These are phyloP conservation scores for Suillus subalutaceus DNA, from an alignment of 768 basidiomycete species.

Conservation along the genomic window DNA sequence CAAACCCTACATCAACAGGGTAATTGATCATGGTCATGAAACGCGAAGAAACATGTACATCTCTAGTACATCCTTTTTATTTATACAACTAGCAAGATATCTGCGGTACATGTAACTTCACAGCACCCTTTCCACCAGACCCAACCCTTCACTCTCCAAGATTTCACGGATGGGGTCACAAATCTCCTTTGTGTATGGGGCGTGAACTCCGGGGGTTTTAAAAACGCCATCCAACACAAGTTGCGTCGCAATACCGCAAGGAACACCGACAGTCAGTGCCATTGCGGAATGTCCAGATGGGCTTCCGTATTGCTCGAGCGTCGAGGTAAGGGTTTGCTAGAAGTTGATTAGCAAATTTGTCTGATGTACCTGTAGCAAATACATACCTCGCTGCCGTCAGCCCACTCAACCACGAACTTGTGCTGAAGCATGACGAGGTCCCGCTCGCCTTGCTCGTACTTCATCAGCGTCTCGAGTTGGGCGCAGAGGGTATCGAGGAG, in stretches of 20 bases:
- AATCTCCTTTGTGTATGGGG: conserved; percentile 85
- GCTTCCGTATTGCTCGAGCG: conserved; percentile 86
- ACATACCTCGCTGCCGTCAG: conserved; percentile 73
- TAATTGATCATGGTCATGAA: background rate
- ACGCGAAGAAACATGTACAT: background rate
- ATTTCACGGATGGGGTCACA: conserved; percentile 71
- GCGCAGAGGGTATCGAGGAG: conserved; percentile 94
- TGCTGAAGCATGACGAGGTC: conserved; percentile 99
- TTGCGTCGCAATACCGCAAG: conserved; percentile 93
- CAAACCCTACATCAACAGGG: background rate
- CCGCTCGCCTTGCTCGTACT: conserved; percentile 86
- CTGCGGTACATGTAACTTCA: conserved; percentile 33
- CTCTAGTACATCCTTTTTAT: background rate
- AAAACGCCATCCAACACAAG: conserved; percentile 87
- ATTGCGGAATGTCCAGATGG: conserved; percentile 84
- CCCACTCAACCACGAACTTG: conserved; percentile 92
- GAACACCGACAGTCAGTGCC: conserved; percentile 90
- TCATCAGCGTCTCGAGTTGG: conserved; percentile 88
- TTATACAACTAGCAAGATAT: background rate
- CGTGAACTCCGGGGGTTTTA: conserved; percentile 75
- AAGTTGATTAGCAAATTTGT: conserved; percentile 10
- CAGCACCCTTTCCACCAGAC: conserved; percentile 68
- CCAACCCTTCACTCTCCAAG: conserved; percentile 76
- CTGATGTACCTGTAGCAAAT: background rate
- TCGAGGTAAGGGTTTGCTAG: conserved; percentile 86